Evolutionary conservation across 345 rosid species (phyloP), one percentile per base, ranked within the genome.

Genomic region (Clarkia xantiana): DNA sequence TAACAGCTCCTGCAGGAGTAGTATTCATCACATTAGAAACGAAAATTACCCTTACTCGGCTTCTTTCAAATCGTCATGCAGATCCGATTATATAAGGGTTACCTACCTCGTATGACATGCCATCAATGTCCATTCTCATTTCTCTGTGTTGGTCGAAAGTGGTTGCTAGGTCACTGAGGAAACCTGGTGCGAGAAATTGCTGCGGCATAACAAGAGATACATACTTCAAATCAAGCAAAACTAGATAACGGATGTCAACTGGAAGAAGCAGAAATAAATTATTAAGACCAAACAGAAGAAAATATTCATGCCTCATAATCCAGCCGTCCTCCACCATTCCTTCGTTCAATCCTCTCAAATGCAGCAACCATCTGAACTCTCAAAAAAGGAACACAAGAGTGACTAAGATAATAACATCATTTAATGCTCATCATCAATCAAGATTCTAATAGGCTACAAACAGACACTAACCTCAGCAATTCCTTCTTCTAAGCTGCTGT

Each of bases 51-150:
- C 5, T 2, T 2, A 23, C 3, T 3, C 3, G 36, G 36, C 36
- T 22, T 2, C 25, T 22, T 11, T 9, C 14, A 3, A 20, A n/a
- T n/a, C n/a, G n/a, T n/a, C n/a, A 11, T 15, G 19, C 18, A 42
- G 25, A 45, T 55, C 43, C 14, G 0, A 22, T 10, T 18, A 42
- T 2, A 14, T 39, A 9, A 29, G 19, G 40, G 10, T 45, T 34
- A 67, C 78, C 58, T 44, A 87, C 99, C 96, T 93, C 96, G 53
- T 91, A 91, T 25, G 98, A 84, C 98, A 87, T 87, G 68, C 80
- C 68, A 65, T 91, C 98, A 23, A 91, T 86, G 71, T 91, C 95
- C 47, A 86, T 77, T 69, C 98, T 84, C 98, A 91, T 75, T 39
- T 80, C 96, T 60, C 95, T 77, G 60, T 91, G 95, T 64, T 71